phyloP scores from a whole-genome alignment of 2,329 filamentous ascomycete genomes.

The Geoglossum cookeanum region DNA sequence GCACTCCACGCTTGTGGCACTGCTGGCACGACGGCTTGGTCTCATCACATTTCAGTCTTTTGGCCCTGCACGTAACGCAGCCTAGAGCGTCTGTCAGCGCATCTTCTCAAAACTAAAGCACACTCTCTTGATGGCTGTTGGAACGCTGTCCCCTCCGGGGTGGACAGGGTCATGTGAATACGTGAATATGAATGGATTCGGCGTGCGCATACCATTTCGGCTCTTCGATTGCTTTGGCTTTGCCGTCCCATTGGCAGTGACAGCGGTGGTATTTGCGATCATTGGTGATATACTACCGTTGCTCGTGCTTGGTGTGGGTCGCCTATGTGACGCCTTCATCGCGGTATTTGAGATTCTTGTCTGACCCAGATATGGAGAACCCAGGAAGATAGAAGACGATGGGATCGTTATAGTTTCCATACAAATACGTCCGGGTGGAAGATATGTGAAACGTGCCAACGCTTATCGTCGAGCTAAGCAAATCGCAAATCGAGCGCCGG shows the following conservation, averaged over 20 bases:
- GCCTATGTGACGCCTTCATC: conserved; percentile 2
- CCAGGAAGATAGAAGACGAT: conserved; percentile 35
- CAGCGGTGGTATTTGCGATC: conserved; percentile 8
- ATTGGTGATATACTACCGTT: conserved; percentile 15
- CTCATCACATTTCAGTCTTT: conserved; percentile 56
- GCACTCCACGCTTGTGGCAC: conserved; percentile 43
- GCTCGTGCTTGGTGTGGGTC: conserved; percentile 12
- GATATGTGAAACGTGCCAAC: not conserved
- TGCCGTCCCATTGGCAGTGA: conserved; percentile 20
- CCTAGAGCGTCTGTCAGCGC: conserved; percentile 25
- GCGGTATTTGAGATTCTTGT: conserved; percentile 13
- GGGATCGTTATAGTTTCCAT: conserved; percentile 43
- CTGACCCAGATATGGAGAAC: conserved; percentile 15
- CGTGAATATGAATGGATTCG: not conserved
- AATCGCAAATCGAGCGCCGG: not conserved
- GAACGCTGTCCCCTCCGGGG: conserved; percentile 4
- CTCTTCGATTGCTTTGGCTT: conserved; percentile 59
- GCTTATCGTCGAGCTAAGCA: not conserved
- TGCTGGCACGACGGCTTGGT: conserved; percentile 48
- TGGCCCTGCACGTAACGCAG: conserved; percentile 54
- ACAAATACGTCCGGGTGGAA: conserved; percentile 3
- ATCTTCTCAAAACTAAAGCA: conserved; percentile 5
- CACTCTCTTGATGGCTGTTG: not conserved
- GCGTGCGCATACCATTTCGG: conserved; percentile 42
- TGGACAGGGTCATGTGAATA: conserved; percentile 1